Evolutionary conservation across 2,329 filamentous ascomycete species (phyloP).

Genomic region (Talaromyces sp.): DNA sequence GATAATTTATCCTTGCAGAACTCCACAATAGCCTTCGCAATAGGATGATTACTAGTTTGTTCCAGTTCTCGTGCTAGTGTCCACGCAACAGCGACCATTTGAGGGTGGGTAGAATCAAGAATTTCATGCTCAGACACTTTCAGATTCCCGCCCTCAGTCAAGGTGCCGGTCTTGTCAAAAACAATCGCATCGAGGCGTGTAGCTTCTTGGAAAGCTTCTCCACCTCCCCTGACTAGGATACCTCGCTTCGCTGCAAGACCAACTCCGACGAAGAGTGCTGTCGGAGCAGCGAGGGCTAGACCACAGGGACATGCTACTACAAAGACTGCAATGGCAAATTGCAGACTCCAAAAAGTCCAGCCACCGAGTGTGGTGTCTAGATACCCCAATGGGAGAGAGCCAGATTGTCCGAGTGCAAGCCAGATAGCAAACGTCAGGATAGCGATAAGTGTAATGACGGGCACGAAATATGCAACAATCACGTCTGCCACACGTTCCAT

Average conservation of each 20-base stretch:
- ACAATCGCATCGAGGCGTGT: slow-evolving; percentile 73
- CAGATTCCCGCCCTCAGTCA: slow-evolving; percentile 64
- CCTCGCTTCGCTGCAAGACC: slow-evolving; percentile 75
- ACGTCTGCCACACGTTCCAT: slow-evolving; percentile 47
- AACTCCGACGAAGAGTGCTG: slow-evolving; percentile 78
- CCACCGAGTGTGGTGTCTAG: slow-evolving; percentile 46
- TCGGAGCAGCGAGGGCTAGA: slow-evolving; percentile 78
- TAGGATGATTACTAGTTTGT: slow-evolving; percentile 57
- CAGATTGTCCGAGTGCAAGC: slow-evolving; percentile 44
- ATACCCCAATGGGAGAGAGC: slow-evolving; percentile 48
- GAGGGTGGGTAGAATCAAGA: slow-evolving; percentile 30
- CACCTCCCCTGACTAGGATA: slow-evolving; percentile 78
- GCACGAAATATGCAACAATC: slow-evolving; percentile 49
- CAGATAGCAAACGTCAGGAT: slow-evolving; percentile 47
- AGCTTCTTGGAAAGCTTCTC: slow-evolving; percentile 81
- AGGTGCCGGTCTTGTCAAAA: slow-evolving; percentile 84
- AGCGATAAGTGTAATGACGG: slow-evolving; percentile 47
- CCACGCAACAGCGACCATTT: slow-evolving; percentile 41
- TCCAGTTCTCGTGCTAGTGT: slow-evolving; percentile 51
- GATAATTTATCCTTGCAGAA: slow-evolving; percentile 42
- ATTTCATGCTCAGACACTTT: slow-evolving; percentile 52
- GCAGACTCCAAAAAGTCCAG: slow-evolving; percentile 54
- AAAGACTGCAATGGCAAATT: slow-evolving; percentile 77
- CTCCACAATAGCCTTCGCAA: slow-evolving; percentile 52
- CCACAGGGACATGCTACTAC: slow-evolving; percentile 84